Percentiles rank a stretch among this genome's conserved stretches.
Evolutionary conservation across 2,329 filamentous ascomycete species (phyloP).

Genomic region (Bipolaris gigantea): DNA sequence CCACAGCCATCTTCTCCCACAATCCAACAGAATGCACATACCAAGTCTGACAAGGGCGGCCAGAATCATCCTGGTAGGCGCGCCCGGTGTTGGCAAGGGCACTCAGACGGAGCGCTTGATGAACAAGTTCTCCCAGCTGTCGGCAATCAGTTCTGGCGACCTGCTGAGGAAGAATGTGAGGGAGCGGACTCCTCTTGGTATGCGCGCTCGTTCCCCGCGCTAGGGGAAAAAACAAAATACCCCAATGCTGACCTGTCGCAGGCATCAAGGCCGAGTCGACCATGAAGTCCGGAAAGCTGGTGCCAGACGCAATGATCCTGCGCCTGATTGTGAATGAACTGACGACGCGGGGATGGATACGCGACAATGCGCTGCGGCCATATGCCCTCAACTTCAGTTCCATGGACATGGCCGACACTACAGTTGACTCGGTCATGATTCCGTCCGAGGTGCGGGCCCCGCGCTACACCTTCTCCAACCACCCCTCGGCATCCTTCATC

Average conservation of each 20-base stretch:
- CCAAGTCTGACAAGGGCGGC: constrained; percentile 64
- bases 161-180: constrained; percentile 91
- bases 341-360: constrained; percentile 80
- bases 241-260: constrained; percentile 44
- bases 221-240: background rate
- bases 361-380: constrained; percentile 50
- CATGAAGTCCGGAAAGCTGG: constrained; percentile 86
- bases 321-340: constrained; percentile 91
- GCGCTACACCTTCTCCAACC: constrained; percentile 59
- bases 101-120: constrained; percentile 92
- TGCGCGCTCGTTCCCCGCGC: constrained; percentile 17
- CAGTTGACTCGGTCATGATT: constrained; percentile 48
- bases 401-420: constrained; percentile 34
- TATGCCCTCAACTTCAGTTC: constrained; percentile 50
- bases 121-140: constrained; percentile 81
- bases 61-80: constrained; percentile 90
- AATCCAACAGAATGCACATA: constrained; percentile 24
- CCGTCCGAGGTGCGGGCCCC: constrained; percentile 43
- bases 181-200: constrained; percentile 81
- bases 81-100: constrained; percentile 95
- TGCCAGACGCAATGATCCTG: constrained; percentile 88
- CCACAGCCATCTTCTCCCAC: background rate
- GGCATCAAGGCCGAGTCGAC: constrained; percentile 87
- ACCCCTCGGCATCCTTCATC: constrained; percentile 83
- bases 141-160: constrained; percentile 91